phyloP scores from a whole-genome alignment of 495 filamentous ascomycete genomes.

The Annulohypoxylon stygium region DNA sequence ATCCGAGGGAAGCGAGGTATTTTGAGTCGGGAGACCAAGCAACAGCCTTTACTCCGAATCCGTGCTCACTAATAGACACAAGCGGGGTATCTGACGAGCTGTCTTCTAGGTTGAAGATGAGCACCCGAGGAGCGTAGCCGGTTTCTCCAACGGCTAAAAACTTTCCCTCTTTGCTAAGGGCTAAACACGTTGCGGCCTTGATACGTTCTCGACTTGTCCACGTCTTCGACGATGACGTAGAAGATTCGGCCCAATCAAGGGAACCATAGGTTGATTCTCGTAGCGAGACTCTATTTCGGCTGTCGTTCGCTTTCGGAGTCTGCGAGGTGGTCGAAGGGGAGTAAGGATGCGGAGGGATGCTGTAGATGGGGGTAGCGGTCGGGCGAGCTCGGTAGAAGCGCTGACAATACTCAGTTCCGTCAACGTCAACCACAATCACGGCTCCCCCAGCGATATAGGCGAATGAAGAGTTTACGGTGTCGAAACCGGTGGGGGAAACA shows the following conservation, averaged over 20 bases:
- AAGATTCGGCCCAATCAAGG: constrained; percentile 69
- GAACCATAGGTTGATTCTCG: constrained; percentile 68
- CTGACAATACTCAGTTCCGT: constrained; percentile 80
- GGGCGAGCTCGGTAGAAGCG: constrained; percentile 92
- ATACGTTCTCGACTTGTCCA: constrained; percentile 90
- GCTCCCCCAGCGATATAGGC: constrained; percentile 93
- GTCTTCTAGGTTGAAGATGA: constrained; percentile 88
- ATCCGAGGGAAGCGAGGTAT: constrained; percentile 89
- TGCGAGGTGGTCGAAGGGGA: constrained; percentile 65
- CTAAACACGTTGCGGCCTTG: constrained; percentile 95
- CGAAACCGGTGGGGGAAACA: constrained; percentile 86
- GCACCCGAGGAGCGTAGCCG: constrained; percentile 90
- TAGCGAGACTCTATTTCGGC: constrained; percentile 69
- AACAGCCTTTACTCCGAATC: constrained; percentile 86
- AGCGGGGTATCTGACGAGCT: constrained; percentile 82
- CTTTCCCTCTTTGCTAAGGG: constrained; percentile 88
- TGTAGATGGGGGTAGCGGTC: constrained; percentile 74
- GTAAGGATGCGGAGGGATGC: constrained; percentile 55
- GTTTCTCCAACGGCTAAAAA: constrained; percentile 96
- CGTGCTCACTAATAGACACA: constrained; percentile 89
- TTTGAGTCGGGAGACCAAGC: constrained; percentile 90
- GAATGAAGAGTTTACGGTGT: constrained; percentile 80
- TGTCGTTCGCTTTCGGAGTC: constrained; percentile 75
- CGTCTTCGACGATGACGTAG: constrained; percentile 71
- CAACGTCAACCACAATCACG: constrained; percentile 88